Evolutionary conservation across 78 protist species (phyloP), one percentile per base, ranked within the genome.

Genomic region (Blattamonas nauphoetae): DNA sequence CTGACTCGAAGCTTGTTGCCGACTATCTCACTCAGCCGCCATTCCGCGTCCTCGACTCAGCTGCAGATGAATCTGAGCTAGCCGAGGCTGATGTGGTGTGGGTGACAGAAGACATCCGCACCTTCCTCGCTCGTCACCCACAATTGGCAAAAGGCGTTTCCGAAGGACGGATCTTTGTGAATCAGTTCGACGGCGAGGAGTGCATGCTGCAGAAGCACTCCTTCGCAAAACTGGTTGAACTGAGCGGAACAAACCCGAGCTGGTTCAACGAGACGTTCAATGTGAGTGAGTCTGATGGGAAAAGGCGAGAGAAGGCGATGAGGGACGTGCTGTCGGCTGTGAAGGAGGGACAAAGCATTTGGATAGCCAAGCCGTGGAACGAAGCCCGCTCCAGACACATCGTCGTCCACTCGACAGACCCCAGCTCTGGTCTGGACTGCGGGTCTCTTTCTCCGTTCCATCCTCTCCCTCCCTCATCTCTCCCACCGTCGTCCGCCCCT

Each of bases 351-450:
- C 33, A 81, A 36, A 29, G 38, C 71, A 21, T 84, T 4, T 86
- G 88, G 88, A 79, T 86, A 1, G 45, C 35, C 64, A 86, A 86
- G 88, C 88, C 88, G 41, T 86, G 88, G 88, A 79, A 86, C 4
- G n/a, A 1, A 1, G 41, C 84, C 78, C 84, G 88, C 3, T 2
- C 77, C 71, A 79, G 2, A 34, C 45, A 63, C 41, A 86, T 86
- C 71, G 3, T 1, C n/a, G n/a, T n/a, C n/a, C n/a, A n/a, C n/a
- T n/a, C n/a, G n/a, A n/a, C n/a, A n/a, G n/a, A n/a, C n/a, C n/a
- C n/a, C n/a, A n/a, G n/a, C n/a, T n/a, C n/a, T n/a, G n/a, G n/a
- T n/a, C n/a, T n/a, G n/a, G n/a, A n/a, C n/a, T n/a, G n/a, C n/a
- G n/a, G n/a, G n/a, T n/a, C 38, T 55, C 21, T 55, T 21, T 55